Evolutionary conservation across 345 rosid species (phyloP).

Genomic region (sweet orange (Citrus sinensis)): DNA sequence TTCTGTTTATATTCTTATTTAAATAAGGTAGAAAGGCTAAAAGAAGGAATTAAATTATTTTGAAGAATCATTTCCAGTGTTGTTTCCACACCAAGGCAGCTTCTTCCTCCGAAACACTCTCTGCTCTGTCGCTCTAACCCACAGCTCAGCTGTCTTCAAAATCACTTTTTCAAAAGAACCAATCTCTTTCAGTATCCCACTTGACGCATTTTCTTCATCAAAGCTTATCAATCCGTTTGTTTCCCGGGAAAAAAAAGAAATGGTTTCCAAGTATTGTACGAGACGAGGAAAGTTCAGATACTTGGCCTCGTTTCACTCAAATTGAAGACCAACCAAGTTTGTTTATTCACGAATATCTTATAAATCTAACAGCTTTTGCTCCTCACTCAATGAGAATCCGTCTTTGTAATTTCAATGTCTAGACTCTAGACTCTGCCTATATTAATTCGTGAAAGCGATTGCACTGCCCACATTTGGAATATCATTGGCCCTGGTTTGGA

Average conservation of each 20-base stretch:
- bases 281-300: background rate
- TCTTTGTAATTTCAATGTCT: slow-evolving; percentile 5
- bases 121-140: background rate
- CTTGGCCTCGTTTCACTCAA: background rate
- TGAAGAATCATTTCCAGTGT: background rate
- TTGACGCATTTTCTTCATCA: background rate
- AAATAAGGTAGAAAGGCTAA: background rate
- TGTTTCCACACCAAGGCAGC: background rate
- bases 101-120: background rate
- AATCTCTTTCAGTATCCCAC: background rate
- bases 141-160: background rate
- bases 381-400: background rate
- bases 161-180: background rate
- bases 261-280: background rate
- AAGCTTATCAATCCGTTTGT: background rate
- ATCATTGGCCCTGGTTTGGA: slow-evolving; percentile 3
- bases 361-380: slow-evolving; percentile 3
- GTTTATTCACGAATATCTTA: background rate
- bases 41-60: background rate
- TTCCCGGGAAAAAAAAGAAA: background rate
- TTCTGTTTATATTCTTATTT: too few relatives aligned
- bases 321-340: background rate
- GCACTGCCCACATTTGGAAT: background rate
- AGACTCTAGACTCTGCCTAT: background rate
- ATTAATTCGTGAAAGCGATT: slow-evolving; percentile 25